phyloP scores from a whole-genome alignment of 2,329 filamentous ascomycete genomes.

The Raffaelea deltoideospora region DNA sequence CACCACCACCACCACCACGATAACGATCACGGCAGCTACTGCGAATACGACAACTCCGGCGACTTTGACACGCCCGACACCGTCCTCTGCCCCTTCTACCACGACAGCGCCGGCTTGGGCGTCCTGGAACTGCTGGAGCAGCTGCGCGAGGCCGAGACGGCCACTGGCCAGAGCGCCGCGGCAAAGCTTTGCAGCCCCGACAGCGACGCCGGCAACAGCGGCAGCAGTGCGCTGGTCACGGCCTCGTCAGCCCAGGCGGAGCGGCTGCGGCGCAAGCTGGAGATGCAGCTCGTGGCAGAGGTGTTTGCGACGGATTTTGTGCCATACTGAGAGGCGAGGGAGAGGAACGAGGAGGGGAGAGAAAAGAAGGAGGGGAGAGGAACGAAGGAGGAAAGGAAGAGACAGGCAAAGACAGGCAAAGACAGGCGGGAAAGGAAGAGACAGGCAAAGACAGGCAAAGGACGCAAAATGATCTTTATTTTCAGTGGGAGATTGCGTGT shows the following conservation, averaged over 20 bases:
- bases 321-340: not conserved
- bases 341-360: no score
- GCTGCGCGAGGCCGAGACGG: not conserved
- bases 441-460: no score
- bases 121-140: constrained; percentile 3
- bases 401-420: no score
- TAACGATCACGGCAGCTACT: not conserved
- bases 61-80: not conserved
- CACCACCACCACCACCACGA: not conserved
- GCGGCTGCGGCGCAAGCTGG: not conserved
- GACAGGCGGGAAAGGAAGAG: no score
- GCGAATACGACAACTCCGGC: no score
- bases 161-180: not conserved
- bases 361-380: no score
- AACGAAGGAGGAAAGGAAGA: no score
- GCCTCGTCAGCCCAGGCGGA: not conserved
- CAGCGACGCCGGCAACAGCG: no score
- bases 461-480: no score
- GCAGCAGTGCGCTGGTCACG: no score
- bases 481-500: no score
- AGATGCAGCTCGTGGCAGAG: constrained; percentile 1
- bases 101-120: constrained; percentile 4
- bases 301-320: constrained; percentile 4
- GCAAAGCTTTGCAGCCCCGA: not conserved
- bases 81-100: not conserved